These are phyloP conservation scores for Echinosophora koreensis DNA, from an alignment of 306 rosid genomes.

Conservation along the genomic window DNA sequence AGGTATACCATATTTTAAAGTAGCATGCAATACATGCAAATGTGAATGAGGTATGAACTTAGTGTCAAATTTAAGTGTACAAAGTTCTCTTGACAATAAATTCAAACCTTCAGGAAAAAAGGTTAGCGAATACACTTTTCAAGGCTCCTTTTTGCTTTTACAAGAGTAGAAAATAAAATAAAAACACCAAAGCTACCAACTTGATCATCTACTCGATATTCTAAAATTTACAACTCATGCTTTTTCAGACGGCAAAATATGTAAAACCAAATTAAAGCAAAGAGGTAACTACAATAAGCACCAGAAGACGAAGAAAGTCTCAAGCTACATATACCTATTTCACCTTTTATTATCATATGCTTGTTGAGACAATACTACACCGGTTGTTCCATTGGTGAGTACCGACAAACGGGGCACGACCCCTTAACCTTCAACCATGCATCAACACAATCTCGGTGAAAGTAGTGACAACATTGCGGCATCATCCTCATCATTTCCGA, in stretches of 20 bases:
- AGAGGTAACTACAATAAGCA: neutral
- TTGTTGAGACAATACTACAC: conserved; percentile 50
- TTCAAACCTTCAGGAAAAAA: neutral
- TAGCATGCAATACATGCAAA: too few relatives aligned
- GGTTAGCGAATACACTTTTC: neutral
- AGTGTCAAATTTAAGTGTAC: too few relatives aligned
- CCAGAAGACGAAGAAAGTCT: neutral
- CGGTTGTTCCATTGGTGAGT: conserved; percentile 60
- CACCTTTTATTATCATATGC: conserved; percentile 57
- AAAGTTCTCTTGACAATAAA: too few relatives aligned
- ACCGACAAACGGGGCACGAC: conserved; percentile 85
- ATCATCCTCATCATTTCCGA: conserved; percentile 74
- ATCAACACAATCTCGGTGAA: conserved; percentile 77
- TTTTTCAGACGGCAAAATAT: neutral
- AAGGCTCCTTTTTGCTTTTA: neutral
- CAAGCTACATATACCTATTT: conserved; percentile 33
- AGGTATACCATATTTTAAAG: too few relatives aligned
- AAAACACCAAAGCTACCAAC: neutral
- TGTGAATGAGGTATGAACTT: too few relatives aligned
- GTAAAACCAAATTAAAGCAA: neutral
- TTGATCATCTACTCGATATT: neutral
- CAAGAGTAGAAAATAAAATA: neutral
- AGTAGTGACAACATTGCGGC: conserved; percentile 77
- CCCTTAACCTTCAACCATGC: conserved; percentile 78
- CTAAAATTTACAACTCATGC: neutral